Evolutionary conservation across 192 early-diverging fungal species (phyloP), one percentile per base, ranked within the genome.

Genomic region (Backusella liffmaniae): DNA sequence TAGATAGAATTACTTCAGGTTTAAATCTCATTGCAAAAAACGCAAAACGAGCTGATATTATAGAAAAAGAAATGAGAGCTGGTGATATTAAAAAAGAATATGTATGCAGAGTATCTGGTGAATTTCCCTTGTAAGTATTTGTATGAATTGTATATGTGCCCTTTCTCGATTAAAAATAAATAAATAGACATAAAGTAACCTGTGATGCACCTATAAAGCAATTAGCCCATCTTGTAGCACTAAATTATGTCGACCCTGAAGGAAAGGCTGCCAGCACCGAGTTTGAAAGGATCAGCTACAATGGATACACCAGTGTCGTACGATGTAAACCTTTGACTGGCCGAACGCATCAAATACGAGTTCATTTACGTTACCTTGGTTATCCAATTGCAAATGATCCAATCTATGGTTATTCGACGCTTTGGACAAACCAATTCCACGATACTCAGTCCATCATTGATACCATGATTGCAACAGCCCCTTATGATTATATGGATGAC

Each of bases 301-400:
- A 94, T 74, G 88, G 89, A 0, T 35, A 49, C 1, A 88, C 91
- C 6, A 94, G 92, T 26, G 86, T 98, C 8, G 94, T 98, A 16
- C 81, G 87, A 74, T 94, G 93, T 68, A 77, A 86, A 42, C 97
- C 97, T 5, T 77, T 92, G 7, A 97, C 96, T 0, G 97, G 97
- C 6, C 83, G 97, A 37, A 97, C 96, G 7, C 97, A 98, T 75
- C 97, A 98, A 84, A 97, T 98, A 74, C 92, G 97, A 21, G 97
- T 98, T 39, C 97, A 98, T 73, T 80, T 98, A 44, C 95, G 96
- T 82, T 94, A 90, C 77, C 86, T 98, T 4, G 97, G 97, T 21
- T 86, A 86, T 70, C 96, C 96, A 0, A 96, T 98, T 67, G 95
- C 92, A 30, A 98, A 98, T 78, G 97, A 98, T 75, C 97, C 97